Evolutionary conservation across 148 eudicot species (phyloP).

Genomic region (Heliosperma pusillum): DNA sequence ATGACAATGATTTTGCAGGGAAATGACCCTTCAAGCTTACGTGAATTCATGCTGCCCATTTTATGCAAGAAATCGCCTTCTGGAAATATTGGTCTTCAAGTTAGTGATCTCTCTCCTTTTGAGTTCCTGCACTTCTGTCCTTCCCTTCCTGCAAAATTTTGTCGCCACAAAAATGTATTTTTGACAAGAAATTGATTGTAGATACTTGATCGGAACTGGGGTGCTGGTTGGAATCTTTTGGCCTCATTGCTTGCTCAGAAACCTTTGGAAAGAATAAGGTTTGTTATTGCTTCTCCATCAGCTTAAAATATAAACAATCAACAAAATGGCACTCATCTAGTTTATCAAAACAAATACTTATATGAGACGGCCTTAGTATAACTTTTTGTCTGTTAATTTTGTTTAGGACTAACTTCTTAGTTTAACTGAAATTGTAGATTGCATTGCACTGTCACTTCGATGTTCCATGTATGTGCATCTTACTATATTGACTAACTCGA

Average conservation of each 20-base stretch:
- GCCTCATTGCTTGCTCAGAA: conserved; percentile 79
- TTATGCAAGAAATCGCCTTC: conserved; percentile 55
- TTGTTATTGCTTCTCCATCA: neutral
- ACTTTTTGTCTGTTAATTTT: too few species aligned
- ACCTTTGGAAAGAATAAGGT: conserved; percentile 86
- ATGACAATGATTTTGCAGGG: conserved; percentile 42
- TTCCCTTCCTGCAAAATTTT: neutral
- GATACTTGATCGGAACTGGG: conserved; percentile 99
- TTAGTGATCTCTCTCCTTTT: conserved; percentile 24
- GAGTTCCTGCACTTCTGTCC: neutral
- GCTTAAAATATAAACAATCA: neutral
- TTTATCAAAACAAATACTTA: neutral
- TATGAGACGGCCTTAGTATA: neutral
- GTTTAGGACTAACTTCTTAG: too few species aligned
- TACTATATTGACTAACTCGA: neutral
- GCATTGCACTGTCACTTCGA: too few species aligned
- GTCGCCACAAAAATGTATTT: neutral
- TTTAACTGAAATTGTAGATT: too few species aligned
- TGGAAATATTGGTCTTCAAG: conserved; percentile 88
- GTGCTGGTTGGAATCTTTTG: conserved; percentile 95
- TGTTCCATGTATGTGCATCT: neutral
- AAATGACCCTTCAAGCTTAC: conserved; percentile 87
- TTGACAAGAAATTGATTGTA: conserved; percentile 27
- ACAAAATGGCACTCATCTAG: neutral
- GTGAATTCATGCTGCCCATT: conserved; percentile 75